Conservation (phyloP, 139 green algal genomes). For the Tetradesmus obliquus region DNA sequence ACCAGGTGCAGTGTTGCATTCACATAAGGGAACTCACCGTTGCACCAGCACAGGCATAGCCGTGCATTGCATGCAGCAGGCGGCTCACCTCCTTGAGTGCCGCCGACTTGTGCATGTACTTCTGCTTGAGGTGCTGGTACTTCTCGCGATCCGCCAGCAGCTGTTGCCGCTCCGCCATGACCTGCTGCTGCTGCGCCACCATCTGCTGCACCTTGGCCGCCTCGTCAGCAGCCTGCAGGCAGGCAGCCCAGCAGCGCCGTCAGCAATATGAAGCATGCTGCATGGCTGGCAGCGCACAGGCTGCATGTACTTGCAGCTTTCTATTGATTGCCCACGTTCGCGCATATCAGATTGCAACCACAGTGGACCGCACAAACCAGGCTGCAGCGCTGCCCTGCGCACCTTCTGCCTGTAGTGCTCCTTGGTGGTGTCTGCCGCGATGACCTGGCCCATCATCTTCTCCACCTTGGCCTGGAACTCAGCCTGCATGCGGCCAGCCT, state of each 20-base stretch:
- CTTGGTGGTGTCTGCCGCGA: conserved; percentile 25
- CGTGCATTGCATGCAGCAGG: not conserved
- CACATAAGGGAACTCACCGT: no score
- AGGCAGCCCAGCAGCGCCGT: not conserved
- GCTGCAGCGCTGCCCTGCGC: not conserved
- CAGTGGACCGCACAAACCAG: not conserved
- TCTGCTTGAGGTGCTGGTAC: conserved; percentile 37
- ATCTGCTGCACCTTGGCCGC: conserved; percentile 14
- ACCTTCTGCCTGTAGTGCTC: conserved; percentile 40
- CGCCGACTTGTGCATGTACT: conserved; percentile 30
- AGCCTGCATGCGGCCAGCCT: not conserved
- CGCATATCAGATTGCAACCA: not conserved
- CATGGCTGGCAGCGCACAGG: not conserved
- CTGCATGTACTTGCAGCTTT: not conserved
- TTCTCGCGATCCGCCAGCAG: conserved; percentile 20
- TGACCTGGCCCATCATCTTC: conserved; percentile 41
- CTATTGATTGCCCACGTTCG: no score
- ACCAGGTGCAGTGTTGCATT: no score
- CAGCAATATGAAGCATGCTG: not conserved
- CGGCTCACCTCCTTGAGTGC: conserved; percentile 35
- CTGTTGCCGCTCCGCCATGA: not conserved
- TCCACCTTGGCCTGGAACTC: conserved; percentile 24
- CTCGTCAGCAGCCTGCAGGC: conserved; percentile 23
- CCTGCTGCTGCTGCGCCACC: conserved; percentile 12
- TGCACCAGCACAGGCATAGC: not conserved